phyloP scores from a whole-genome alignment of 371 early-diverging fungal species.

The Mucor saturninus region DNA sequence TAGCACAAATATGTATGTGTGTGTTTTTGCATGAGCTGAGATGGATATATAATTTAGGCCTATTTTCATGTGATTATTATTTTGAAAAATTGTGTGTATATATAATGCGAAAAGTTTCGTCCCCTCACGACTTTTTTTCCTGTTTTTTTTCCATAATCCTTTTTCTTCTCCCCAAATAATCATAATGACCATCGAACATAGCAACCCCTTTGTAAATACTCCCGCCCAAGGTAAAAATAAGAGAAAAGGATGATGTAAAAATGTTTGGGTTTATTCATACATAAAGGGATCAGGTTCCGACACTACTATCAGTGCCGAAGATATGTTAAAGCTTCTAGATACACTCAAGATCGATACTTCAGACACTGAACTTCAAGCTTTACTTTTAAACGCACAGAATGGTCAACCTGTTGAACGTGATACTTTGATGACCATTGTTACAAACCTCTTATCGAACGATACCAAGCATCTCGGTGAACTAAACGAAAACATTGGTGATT shows the following conservation, averaged over 20 bases:
- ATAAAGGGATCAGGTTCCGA: conserved; percentile 1
- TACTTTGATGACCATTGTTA: conserved; percentile 15
- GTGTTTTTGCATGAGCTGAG: too few relatives aligned
- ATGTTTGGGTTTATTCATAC: too few relatives aligned
- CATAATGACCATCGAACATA: conserved; percentile 3
- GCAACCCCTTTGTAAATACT: conserved; percentile 17
- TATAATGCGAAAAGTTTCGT: neutral
- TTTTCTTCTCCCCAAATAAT: neutral
- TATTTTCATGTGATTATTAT: too few relatives aligned
- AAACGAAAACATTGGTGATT: conserved; percentile 22
- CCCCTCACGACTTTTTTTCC: neutral
- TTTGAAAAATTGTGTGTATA: too few relatives aligned
- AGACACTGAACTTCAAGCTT: conserved; percentile 14
- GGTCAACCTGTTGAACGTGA: conserved; percentile 33
- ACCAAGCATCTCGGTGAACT: conserved; percentile 24
- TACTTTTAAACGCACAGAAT: conserved; percentile 22
- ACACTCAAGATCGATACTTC: conserved; percentile 18
- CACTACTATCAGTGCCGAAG: conserved; percentile 17
- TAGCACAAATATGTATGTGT: too few relatives aligned
- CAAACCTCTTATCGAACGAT: conserved; percentile 16
- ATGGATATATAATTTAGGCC: too few relatives aligned
- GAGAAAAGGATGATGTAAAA: neutral
- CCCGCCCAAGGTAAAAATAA: conserved; percentile 4
- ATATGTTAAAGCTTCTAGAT: conserved; percentile 24
- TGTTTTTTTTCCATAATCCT: neutral